Evolutionary conservation across 495 filamentous ascomycete genomes (phyloP).

Genomic region (Daldinia grandis): DNA sequence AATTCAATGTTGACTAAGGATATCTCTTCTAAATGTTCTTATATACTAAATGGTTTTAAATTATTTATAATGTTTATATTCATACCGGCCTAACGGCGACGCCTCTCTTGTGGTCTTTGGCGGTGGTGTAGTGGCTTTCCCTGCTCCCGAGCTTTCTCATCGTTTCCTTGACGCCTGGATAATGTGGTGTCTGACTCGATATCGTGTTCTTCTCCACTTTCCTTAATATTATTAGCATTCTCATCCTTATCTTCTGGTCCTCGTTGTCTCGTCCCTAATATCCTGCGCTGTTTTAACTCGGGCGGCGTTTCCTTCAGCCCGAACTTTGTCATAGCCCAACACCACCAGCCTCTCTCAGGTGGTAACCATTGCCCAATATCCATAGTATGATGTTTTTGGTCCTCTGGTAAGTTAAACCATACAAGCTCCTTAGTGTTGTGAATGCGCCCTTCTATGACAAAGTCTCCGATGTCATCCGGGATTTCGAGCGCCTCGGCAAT

Average conservation of each 20-base stretch:
- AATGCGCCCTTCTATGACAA: slow-evolving; percentile 10
- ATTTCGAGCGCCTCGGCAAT: slow-evolving; percentile 3
- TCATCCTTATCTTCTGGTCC: background rate
- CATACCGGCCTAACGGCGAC: background rate
- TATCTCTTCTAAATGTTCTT: background rate
- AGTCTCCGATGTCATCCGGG: slow-evolving; percentile 6
- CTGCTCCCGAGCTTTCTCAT: background rate
- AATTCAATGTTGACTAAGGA: background rate
- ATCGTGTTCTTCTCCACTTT: background rate
- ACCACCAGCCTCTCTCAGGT: background rate
- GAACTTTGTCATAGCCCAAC: background rate
- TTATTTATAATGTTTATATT: background rate
- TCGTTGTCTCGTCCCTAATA: background rate
- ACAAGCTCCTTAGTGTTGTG: background rate
- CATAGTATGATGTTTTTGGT: slow-evolving; percentile 1
- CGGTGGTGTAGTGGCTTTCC: background rate
- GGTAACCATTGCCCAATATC: slow-evolving; percentile 3
- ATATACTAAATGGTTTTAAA: background rate
- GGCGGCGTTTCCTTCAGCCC: slow-evolving; percentile 1
- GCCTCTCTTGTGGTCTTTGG: background rate
- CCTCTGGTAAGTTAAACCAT: slow-evolving; percentile 6
- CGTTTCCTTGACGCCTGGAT: background rate
- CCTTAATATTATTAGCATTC: background rate
- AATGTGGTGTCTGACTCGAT: background rate
- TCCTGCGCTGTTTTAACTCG: background rate